Base-by-base conservation (phyloP, 148 eudicot genomes). In the Vaccinium myrtillus region DNA sequence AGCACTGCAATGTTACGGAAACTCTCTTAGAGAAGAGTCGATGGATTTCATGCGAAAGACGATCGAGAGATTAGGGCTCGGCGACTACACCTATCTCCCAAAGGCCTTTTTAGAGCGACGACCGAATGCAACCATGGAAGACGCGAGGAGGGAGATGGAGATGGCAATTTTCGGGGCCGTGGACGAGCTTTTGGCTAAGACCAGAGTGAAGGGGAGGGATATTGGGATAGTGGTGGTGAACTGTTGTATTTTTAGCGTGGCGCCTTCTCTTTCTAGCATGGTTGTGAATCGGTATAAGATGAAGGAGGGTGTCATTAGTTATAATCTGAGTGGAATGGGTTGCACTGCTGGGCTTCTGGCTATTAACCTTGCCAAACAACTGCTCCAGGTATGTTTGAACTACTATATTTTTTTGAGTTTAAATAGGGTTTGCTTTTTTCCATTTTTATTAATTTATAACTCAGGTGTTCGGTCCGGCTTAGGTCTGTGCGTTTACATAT, bases 301-400 rank as follows among this genome's bases (percentile, higher is more conserved):
- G 27, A 81, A 79, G 48, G 87, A 84, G 6, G 55, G 74, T 46
- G 36, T 87, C n/a, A 11, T 14, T 9, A 82, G 85, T 85, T 87
- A 84, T 73, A 84, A 84, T 59, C 61, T 87, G 11, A 32, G 27
- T 56, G 89, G 89, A 19, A 87, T 87, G 89, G 89, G 89, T 5
- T 87, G 89, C 85, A 56, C 84, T 30, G 84, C 85, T 23, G 89
- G 91, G 13, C 82, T 85, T 12, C 18, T 30, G 0, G 91, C 87
- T 0, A 70, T 87, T 48, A 61, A 59, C 30, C 86, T 89, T 23
- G 84, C 85, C 75, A 80, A 81, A 2, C 83, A 85, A 7, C 59
- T 89, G 2, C 89, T 89, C 75, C 86, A 88, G 87, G 89, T 85
- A 48, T n/a, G 49, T 77, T 23, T 49, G 0, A 46, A 3, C 15